Conservation (phyloP, 139 green algal species). For the Coccomyxa sp. region DNA sequence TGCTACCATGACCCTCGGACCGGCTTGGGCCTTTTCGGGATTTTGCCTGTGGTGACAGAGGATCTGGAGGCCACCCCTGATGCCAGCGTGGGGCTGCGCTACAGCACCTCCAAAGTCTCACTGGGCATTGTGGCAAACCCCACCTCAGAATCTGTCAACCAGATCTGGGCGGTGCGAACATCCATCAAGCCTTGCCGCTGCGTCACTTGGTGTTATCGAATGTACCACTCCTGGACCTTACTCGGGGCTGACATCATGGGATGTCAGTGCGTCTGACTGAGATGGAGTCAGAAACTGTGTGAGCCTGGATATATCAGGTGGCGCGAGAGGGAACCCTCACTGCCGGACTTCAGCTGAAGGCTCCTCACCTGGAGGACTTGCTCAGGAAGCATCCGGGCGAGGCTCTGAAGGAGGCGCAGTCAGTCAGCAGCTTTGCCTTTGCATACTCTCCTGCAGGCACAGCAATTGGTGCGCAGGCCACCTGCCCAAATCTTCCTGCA, state of each 20-base stretch:
- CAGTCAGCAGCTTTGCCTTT: slow-evolving; percentile 24
- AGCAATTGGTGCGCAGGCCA: not conserved
- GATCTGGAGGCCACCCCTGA: not conserved
- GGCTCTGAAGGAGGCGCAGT: slow-evolving; percentile 9
- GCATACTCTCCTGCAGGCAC: slow-evolving; percentile 31
- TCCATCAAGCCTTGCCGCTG: not conserved
- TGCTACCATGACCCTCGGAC: slow-evolving; percentile 46
- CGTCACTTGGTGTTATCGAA: not conserved
- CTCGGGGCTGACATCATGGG: too few species aligned
- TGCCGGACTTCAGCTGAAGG: slow-evolving; percentile 7
- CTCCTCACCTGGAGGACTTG: not conserved
- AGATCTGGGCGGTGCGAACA: slow-evolving; percentile 13
- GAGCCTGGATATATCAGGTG: slow-evolving; percentile 4
- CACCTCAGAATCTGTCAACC: not conserved
- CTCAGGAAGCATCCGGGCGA: not conserved
- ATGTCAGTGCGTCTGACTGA: too few species aligned
- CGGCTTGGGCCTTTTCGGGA: slow-evolving; percentile 40
- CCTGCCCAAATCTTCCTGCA: not conserved
- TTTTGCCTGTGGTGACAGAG: slow-evolving; percentile 5
- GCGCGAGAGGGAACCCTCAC: slow-evolving; percentile 12
- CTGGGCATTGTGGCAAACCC: slow-evolving; percentile 34
- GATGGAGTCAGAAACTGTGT: too few species aligned
- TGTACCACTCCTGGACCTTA: slow-evolving; percentile 8
- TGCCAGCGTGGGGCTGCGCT: slow-evolving; percentile 49
- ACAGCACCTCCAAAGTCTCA: slow-evolving; percentile 36